Conservation (phyloP, 441 rosid species). For the Adansonia grandidieri region DNA sequence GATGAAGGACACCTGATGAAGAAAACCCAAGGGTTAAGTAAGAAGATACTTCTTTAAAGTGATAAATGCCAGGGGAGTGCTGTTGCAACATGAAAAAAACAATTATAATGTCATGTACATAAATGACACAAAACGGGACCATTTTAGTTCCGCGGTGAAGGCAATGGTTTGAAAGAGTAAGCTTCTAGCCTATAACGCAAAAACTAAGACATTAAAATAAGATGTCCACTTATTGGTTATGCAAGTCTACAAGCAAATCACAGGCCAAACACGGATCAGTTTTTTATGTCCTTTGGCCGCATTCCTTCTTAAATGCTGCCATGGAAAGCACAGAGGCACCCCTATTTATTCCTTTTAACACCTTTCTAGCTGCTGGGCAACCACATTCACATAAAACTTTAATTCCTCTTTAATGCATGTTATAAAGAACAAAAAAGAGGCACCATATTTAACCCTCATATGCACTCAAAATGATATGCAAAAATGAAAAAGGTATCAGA, state of each 20-base stretch:
- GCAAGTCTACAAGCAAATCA: neutral
- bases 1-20: slow-evolving; percentile 65
- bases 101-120: neutral
- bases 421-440: no score
- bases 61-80: neutral
- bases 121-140: neutral
- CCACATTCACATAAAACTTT: neutral
- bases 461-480: neutral
- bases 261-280: neutral
- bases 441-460: no score
- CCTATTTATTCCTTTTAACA: neutral
- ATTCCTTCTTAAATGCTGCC: neutral
- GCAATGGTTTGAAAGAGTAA: neutral
- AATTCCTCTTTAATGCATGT: neutral
- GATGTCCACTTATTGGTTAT: neutral
- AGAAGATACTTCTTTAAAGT: neutral
- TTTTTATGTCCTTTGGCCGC: neutral
- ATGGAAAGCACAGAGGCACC: neutral
- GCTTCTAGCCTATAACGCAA: neutral
- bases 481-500: neutral
- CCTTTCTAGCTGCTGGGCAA: neutral
- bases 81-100: neutral
- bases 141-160: neutral
- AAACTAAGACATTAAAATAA: neutral
- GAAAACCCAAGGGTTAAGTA: neutral